These are phyloP conservation scores for Barnettozyma hawaiiensis DNA, from an alignment of 1,139 yeast species.

Conservation along the genomic window DNA sequence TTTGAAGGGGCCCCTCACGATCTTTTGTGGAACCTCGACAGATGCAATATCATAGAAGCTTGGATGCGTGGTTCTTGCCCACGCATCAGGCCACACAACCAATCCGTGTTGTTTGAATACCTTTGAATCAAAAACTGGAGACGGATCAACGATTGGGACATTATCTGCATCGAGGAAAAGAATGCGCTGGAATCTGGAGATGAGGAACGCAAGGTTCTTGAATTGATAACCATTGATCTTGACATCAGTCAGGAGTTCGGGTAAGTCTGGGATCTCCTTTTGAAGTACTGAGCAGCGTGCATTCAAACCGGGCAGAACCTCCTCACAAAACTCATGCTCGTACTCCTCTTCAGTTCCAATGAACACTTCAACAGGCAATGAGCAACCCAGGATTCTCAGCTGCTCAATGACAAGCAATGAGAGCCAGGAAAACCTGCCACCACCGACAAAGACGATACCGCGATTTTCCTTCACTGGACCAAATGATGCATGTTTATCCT, in stretches of 20 bases:
- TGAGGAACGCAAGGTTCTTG: constrained; percentile 55
- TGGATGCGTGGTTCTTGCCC: constrained; percentile 63
- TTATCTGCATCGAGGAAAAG: constrained; percentile 66
- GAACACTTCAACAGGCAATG: constrained; percentile 56
- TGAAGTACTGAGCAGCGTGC: constrained; percentile 43
- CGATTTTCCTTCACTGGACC: constrained; percentile 32
- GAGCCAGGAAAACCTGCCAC: constrained; percentile 53
- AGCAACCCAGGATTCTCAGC: constrained; percentile 46
- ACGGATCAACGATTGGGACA: constrained; percentile 52
- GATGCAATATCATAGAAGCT: constrained; percentile 51
- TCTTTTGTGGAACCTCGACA: constrained; percentile 28
- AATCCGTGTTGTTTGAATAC: constrained; percentile 32
- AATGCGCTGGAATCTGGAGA: constrained; percentile 54
- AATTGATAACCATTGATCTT: constrained; percentile 54
- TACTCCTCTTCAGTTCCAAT: constrained; percentile 48
- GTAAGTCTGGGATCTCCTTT: constrained; percentile 30
- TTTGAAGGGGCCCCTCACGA: constrained; percentile 27
- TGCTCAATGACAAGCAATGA: constrained; percentile 47
- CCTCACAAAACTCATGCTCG: constrained; percentile 49
- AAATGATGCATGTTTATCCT: constrained; percentile 9
- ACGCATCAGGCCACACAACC: constrained; percentile 68
- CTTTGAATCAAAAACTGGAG: constrained; percentile 39
- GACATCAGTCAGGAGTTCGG: constrained; percentile 29
- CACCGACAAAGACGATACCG: constrained; percentile 62
- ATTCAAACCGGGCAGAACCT: constrained; percentile 43